Conservation (phyloP, 139 green algal species). For the Raphidocelis subcapitata region DNA sequence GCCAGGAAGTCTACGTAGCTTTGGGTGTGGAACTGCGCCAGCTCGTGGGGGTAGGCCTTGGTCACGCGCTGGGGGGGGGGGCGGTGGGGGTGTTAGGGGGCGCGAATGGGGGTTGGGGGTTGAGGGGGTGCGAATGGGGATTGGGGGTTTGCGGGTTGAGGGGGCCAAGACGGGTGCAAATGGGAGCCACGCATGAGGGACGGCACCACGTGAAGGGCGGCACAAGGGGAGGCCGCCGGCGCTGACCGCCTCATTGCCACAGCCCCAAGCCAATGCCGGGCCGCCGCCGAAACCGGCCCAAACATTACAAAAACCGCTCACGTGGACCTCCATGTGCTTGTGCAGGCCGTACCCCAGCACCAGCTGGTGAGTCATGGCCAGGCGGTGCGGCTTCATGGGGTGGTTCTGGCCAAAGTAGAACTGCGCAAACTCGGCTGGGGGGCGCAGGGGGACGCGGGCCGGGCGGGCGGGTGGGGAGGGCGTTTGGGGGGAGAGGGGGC, state of each 20-base stretch:
- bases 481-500: not conserved
- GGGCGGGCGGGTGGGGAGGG: not conserved
- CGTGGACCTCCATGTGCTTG: slow-evolving; percentile 87
- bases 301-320: slow-evolving; percentile 50
- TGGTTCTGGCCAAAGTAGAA: slow-evolving; percentile 97
- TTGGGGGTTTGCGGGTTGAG: too few relatives aligned
- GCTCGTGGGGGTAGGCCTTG: slow-evolving; percentile 72
- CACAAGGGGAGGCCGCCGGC: too few relatives aligned
- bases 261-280: too few relatives aligned
- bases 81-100: not conserved
- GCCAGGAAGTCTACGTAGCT: slow-evolving; percentile 88
- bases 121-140: too few relatives aligned
- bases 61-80: slow-evolving; percentile 61
- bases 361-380: slow-evolving; percentile 95
- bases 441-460: slow-evolving; percentile 1
- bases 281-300: too few relatives aligned
- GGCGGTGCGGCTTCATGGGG: slow-evolving; percentile 97
- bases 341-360: slow-evolving; percentile 94
- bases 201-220: too few relatives aligned
- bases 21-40: slow-evolving; percentile 87
- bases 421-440: slow-evolving; percentile 68
- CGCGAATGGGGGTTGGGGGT: too few relatives aligned
- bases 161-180: too few relatives aligned
- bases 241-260: too few relatives aligned
- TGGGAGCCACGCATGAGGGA: too few relatives aligned